Base-by-base conservation (phyloP, 2,329 filamentous ascomycete species). In the Penicillium sp. region DNA sequence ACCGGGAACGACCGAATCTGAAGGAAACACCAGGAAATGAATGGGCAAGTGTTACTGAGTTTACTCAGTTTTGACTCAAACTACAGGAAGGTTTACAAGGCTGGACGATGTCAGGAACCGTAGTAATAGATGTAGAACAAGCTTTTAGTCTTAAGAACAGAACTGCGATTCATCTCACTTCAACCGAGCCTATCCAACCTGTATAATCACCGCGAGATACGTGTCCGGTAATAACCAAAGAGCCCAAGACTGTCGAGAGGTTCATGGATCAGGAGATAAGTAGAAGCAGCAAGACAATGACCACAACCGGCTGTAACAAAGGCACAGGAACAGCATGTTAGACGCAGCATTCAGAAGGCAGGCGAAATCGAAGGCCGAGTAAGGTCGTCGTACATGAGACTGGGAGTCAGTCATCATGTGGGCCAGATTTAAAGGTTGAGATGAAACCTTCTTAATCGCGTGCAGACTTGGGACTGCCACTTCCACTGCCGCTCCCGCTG, bases 381-480 rank as follows among this genome's bases (percentile, higher is more conserved):
- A 48, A 31, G 41, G 55, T 53, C 42, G 49, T 27, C 43, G 45
- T 43, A 49, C 40, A 54, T 37, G 31, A 57, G 54, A 53, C 49
- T 15, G 43, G 6, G 14, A 37, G 5, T 20, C 14, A 22, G 40
- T 35, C 49, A 33, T 9, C 31, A 51, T 26, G 20, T 22, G 22
- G 14, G 27, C 14, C 27, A 31, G 15, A 20, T 37, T 15, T 26
- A 20, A 9, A 33, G 18, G 15, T 5, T 31, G 18, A 25, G 45
- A 25, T 12, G 15, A 23, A 20, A 26, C 46, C 14, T 47, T 63
- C 61, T 61, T 71, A 73, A 51, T 70, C 73, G 50, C 67, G 67
- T 15, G 64, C 65, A 57, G 74, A 76, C 55, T 67, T 68, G 23
- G 75, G 75, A 62, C 75, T 77, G 51, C 69, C 72, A 55, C 67